Base-by-base conservation (phyloP, 2,329 filamentous ascomycete genomes). In the Fusarium penzigii region DNA sequence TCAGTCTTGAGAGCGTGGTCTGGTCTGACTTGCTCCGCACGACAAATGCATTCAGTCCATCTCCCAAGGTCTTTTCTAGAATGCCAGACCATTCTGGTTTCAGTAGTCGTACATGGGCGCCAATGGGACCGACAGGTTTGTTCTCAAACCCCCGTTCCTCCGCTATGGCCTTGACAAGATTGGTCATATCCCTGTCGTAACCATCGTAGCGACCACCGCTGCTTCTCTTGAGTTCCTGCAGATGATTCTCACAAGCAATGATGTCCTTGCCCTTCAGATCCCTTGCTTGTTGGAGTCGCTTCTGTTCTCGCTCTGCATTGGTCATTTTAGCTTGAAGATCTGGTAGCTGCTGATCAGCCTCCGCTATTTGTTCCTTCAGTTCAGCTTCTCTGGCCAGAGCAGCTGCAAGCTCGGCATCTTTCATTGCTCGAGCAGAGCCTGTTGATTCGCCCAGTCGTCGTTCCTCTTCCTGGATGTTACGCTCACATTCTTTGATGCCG, bases 41-140 rank as follows among this genome's bases (percentile, higher is more conserved):
- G 46, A 96, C 82, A 65, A 97, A 99, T 2, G 83, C 85, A 56
- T 85, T 88, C 32, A 97, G 75, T 1, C 75, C 78, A 4, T 70
- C 72, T n/a, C 90, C 90, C 42, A 96, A 80, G 2, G 83, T 83
- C 56, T 82, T 88, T 68, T 99, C 94, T 13, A 99, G 71, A 41
- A 96, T 85, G 1, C 83, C 81, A 1, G 87, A 88, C 94, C 94
- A 99, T 62, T 90, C 80, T 1, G 90, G 88, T 59, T 93, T 86
- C 36, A 85, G 75, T 20, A 99, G 75, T 59, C 85, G 86, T 46
- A 99, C 80, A 64, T 94, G 83, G 20, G 85, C 77, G 29, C 92
- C 94, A 13, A 97, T 77, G 1, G 94, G 94, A 0, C 94, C 94
- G 34, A 97, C 77, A 2, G 94, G 94, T 56, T 81, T 86, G 41